Percentiles rank a stretch among this genome's conserved stretches.
Evolutionary conservation across 176 grass and related monocot species (phyloP).

Genomic region (Carex pumila): DNA sequence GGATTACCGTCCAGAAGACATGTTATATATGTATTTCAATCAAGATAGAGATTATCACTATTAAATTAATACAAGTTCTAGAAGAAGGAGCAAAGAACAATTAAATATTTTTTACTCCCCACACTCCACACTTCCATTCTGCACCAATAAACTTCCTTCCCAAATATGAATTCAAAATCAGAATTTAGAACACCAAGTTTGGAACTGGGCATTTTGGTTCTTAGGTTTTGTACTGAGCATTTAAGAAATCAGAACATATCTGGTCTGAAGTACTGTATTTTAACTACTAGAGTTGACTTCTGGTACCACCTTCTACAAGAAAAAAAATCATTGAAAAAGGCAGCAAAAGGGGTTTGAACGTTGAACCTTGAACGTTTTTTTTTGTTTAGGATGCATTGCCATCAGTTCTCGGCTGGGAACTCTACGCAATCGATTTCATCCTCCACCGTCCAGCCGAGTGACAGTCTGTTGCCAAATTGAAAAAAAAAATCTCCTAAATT

Average conservation of each 20-base stretch:
- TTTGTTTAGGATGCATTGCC: too few relatives aligned
- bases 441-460: too few relatives aligned
- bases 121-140: neutral
- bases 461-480: too few relatives aligned
- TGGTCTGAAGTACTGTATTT: neutral
- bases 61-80: neutral
- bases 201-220: neutral
- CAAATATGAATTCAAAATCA: conserved; percentile 1
- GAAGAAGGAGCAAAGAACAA: neutral
- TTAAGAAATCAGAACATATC: neutral
- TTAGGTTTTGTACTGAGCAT: neutral
- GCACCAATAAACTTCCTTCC: neutral
- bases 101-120: neutral
- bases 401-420: too few relatives aligned
- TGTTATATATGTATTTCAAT: neutral
- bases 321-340: too few relatives aligned
- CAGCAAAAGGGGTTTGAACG: too few relatives aligned
- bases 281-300: neutral
- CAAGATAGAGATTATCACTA: neutral
- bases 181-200: neutral
- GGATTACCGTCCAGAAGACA: too few relatives aligned
- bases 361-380: too few relatives aligned
- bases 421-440: too few relatives aligned
- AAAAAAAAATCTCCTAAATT: too few relatives aligned
- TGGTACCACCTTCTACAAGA: too few relatives aligned